Evolutionary conservation across 106 monocot genomes (phyloP).

Genomic region (Phalaenopsis equestris): DNA sequence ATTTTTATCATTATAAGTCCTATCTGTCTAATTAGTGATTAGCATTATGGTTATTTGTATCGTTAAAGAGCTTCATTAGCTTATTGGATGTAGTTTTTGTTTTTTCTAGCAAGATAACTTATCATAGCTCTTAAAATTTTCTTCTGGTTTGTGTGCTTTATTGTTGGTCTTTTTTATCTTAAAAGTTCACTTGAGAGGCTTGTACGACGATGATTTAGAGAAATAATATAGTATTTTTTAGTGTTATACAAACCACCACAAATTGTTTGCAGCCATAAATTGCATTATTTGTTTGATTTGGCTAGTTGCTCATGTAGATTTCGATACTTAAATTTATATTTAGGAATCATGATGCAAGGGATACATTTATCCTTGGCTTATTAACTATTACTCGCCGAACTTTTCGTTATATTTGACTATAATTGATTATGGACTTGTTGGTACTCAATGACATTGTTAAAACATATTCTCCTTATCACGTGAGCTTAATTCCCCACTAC

Average conservation of each 20-base stretch:
- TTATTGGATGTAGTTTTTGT: not conserved
- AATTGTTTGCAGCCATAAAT: not conserved
- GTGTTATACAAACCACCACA: not conserved
- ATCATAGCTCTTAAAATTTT: not conserved
- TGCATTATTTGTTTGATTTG: not conserved
- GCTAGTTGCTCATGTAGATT: not conserved
- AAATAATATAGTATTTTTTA: not conserved
- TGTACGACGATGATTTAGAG: not conserved
- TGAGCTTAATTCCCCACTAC: no score
- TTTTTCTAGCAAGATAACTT: not conserved
- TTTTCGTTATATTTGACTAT: no score
- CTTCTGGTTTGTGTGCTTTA: not conserved
- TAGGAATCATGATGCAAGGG: not conserved
- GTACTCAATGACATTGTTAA: no score
- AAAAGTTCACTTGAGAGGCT: not conserved
- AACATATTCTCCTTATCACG: no score
- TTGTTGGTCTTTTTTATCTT: not conserved
- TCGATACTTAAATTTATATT: not conserved
- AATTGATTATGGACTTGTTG: no score
- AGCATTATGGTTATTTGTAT: not conserved
- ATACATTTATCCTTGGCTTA: no score
- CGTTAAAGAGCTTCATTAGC: not conserved
- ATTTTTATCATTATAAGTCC: not conserved
- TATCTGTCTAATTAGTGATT: not conserved
- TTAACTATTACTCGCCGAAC: no score